These are phyloP conservation scores for Fusarium citri DNA, from an alignment of 2,329 filamentous ascomycete genomes.

Conservation along the genomic window DNA sequence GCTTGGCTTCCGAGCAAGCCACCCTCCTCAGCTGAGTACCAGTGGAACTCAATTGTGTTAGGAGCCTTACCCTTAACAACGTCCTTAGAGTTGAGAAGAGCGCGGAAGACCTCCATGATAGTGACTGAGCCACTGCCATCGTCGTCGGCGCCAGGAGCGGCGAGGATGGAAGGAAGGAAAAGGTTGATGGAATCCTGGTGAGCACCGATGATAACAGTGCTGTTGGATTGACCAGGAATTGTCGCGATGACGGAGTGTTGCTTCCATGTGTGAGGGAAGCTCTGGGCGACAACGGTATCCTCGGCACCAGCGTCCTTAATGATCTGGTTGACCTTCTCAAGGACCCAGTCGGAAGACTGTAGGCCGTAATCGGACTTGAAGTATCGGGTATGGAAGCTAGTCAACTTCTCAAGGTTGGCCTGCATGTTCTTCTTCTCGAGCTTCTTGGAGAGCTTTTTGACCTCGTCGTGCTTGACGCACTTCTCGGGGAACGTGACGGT, in stretches of 20 bases:
- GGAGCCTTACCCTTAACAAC: constrained; percentile 76
- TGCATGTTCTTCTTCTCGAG: constrained; percentile 82
- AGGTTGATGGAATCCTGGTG: constrained; percentile 97
- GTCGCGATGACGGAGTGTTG: constrained; percentile 93
- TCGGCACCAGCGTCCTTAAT: constrained; percentile 78
- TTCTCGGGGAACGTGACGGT: constrained; percentile 73
- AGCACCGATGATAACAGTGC: constrained; percentile 88
- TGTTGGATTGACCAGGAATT: constrained; percentile 86
- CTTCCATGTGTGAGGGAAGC: constrained; percentile 86
- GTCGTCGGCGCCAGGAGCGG: constrained; percentile 94
- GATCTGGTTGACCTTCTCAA: constrained; percentile 77
- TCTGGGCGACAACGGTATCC: constrained; percentile 74
- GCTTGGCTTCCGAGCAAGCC: constrained; percentile 89
- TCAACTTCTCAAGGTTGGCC: constrained; percentile 80
- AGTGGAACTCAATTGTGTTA: constrained; percentile 96
- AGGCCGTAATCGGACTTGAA: constrained; percentile 83
- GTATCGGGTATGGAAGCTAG: constrained; percentile 84
- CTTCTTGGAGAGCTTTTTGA: constrained; percentile 73
- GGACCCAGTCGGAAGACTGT: constrained; percentile 89
- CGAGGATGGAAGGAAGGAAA: constrained; percentile 83
- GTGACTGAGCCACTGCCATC: constrained; percentile 94
- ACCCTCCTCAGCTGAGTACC: constrained; percentile 92
- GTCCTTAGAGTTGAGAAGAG: constrained; percentile 78
- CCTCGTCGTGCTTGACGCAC: constrained; percentile 71
- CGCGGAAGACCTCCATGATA: constrained; percentile 89